A percentile compares a stretch with the other conserved stretches of the same genome.
Conservation (phyloP, 176 grass and related monocot species). For the Coix lacrymajobi region DNA sequence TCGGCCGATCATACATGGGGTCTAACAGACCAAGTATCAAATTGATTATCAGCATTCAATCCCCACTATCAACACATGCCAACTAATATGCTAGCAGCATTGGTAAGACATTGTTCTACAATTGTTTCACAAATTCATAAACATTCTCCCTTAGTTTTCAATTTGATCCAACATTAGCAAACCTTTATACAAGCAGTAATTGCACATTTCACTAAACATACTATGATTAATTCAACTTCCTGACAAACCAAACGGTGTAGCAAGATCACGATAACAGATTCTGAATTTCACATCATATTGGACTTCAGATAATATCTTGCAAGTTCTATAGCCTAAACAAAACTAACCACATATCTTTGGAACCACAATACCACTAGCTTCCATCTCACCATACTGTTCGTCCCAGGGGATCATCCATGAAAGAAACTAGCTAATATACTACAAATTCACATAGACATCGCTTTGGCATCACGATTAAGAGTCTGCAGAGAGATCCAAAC, state of each 20-base stretch:
- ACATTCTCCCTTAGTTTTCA: not conserved
- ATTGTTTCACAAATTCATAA: not conserved
- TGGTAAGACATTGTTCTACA: not conserved
- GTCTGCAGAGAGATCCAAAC: conserved; percentile 13
- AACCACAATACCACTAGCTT: not conserved
- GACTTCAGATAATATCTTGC: not conserved
- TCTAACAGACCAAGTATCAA: not conserved
- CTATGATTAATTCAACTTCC: not conserved
- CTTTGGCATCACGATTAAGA: not conserved
- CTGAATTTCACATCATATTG: not conserved
- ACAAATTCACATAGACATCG: not conserved
- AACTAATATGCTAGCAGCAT: not conserved
- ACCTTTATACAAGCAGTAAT: not conserved
- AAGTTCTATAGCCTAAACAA: not conserved
- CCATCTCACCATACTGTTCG: not conserved
- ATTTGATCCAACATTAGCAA: not conserved
- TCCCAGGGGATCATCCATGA: not conserved
- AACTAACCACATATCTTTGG: not conserved
- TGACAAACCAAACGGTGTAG: not conserved
- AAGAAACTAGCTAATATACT: not conserved
- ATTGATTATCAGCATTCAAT: not conserved
- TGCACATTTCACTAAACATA: not conserved
- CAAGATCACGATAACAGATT: not conserved
- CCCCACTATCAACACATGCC: not conserved
- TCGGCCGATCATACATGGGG: not conserved